A percentile compares a stretch with the other conserved stretches of the same genome.
Conservation (phyloP, 2,329 filamentous ascomycete species). For the Fusarium nematophilum region DNA sequence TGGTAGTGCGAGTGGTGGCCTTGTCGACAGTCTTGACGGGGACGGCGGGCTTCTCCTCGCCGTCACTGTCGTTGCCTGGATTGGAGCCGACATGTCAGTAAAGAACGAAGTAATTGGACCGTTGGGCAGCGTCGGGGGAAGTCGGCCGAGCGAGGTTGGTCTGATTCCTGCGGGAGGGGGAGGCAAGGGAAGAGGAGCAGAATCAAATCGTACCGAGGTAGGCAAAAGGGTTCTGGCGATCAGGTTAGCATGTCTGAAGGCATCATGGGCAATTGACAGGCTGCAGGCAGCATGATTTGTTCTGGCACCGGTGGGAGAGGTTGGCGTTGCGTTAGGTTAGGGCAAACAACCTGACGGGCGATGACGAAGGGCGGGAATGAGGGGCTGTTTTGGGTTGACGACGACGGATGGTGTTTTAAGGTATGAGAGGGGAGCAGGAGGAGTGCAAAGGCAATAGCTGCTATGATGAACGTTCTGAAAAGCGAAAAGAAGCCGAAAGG, state of each 20-base stretch:
- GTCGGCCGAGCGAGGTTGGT: constrained; percentile 34
- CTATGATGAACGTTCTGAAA: no score
- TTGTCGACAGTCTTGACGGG: constrained; percentile 93
- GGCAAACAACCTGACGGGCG: constrained; percentile 35
- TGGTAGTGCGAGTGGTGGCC: constrained; percentile 76
- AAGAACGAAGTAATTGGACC: constrained; percentile 36
- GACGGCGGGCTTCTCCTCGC: constrained; percentile 78
- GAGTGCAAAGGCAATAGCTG: constrained; percentile 1
- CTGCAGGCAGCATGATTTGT: constrained; percentile 5
- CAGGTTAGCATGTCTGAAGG: constrained; percentile 33
- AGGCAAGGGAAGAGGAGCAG: constrained; percentile 36
- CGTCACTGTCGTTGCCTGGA: constrained; percentile 69
- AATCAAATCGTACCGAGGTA: constrained; percentile 83
- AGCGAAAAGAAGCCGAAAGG: no score
- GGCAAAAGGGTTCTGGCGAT: constrained; percentile 93
- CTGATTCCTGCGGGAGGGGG: no score
- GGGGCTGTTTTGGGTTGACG: constrained; percentile 27
- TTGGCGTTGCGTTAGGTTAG: constrained; percentile 29
- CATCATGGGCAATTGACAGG: background rate
- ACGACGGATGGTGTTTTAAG: background rate
- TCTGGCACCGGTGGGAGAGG: constrained; percentile 1
- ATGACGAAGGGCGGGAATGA: constrained; percentile 35
- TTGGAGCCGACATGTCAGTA: constrained; percentile 35
- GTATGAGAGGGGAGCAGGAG: background rate
- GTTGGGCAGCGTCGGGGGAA: constrained; percentile 22